Base-by-base conservation (phyloP, 768 basidiomycete genomes). In the Psilocybe cubensis region DNA sequence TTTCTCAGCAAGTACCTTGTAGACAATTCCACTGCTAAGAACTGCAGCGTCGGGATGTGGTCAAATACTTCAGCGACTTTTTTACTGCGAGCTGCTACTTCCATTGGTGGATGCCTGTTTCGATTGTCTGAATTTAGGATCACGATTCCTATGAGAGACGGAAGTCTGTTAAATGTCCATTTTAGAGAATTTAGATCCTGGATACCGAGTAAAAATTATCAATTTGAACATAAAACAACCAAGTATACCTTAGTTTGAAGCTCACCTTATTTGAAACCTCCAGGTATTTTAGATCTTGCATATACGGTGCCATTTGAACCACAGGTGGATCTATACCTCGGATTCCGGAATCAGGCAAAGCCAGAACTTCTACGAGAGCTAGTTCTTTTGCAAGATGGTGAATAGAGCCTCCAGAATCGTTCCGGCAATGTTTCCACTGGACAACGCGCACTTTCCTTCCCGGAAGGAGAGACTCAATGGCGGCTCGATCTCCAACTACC, bases 391-490 rank as follows among this genome's bases (percentile, higher is more conserved):
- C 35, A 10, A 52, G 25, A 27, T 40, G 42, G 12, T 25, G 35
- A 41, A 52, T 52, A 9, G 38, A 27, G 11, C 51, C 51, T 24
- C 38, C 25, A 14, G 51, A 14, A 27, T 52, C 51, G 41, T 14
- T 25, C 51, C 51, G 42, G 24, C 25, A 35, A 28, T 35, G 23
- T 20, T 54, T 33, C 52, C 52, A 54, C 18, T 44, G 41, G 9
- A 54, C 20, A 10, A 54, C 31, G 18, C 41, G 29, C n/a, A 54
- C 29, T 27, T 54, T 54, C 8, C 52, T 24, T 7, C 52, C 52
- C 9, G 52, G 52, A 3, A 54, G 43, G 23, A 54, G 41, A 17
- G 52, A 28, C 52, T 54, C 52, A 14, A 54, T 38, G 20, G 44
- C 33, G n/a, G 24, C 42, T 11, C 52, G 52, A 18, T 54, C 45